Evolutionary conservation across 1,284 basidiomycete species (phyloP), one percentile per base, ranked within the genome.

Genomic region (Inonotus hispidus): DNA sequence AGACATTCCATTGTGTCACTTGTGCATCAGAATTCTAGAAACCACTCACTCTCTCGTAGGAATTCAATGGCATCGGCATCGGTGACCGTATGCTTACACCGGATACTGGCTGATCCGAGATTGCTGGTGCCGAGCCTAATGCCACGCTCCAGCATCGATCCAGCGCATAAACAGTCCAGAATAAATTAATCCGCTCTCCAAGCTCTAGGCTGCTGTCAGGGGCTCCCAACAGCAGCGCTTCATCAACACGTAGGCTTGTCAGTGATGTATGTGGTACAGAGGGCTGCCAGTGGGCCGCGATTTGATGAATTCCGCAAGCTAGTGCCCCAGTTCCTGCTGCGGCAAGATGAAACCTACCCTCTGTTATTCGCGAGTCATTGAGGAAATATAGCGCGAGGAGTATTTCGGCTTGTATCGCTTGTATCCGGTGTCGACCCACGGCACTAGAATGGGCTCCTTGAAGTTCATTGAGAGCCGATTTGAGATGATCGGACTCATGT

Each of bases 321-420:
- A 64, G n/a, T 29, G 56, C 56, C 13, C 39, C 25, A 11, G 56
- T 23, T 6, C 47, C 45, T 14, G 63, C 63, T 8, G 63, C 60
- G 11, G 38, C 16, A 3, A 53, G n/a, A 43, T 64, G 63, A 43
- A 62, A 62, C 3, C 56, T 29, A n/a, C 63, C 63, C 39, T 64
- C 63, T 11, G 59, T 11, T 16, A 64, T 19, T 1, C 63, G 63
- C 16, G 56, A 56, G 5, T 57, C 55, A 29, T 47, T 37, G 52
- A 58, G 55, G 29, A 64, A 62, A 41, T 64, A 62, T 10, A 55
- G 45, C 8, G 63, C 43, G 19, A 64, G 63, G 10, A 64, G 62
- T 35, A 60, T 29, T 32, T 63, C 62, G 21, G 58, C 54, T 57
- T 63, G 62, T 39, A 63, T 52, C 13, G 52, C 45, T 23, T 63